Conservation (phyloP, 1,284 basidiomycete species). For the Malassezia nana region DNA sequence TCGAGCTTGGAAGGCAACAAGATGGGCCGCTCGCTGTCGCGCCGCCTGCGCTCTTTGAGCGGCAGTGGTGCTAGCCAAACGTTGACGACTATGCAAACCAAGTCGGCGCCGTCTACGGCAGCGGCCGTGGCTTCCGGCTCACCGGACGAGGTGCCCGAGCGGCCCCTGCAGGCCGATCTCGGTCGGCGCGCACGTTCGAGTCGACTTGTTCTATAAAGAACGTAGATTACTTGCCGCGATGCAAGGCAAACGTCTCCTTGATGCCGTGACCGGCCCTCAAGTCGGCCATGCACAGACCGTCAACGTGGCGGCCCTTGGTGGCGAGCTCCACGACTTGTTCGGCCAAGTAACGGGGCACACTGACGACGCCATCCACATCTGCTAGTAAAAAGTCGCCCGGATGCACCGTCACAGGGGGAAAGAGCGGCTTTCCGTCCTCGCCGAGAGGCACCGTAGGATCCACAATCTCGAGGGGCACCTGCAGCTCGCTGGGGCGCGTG, state of each 20-base stretch:
- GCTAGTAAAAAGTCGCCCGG: slow-evolving; percentile 76
- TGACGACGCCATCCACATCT: slow-evolving; percentile 82
- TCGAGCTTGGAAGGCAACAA: background rate
- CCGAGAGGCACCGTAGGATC: slow-evolving; percentile 25
- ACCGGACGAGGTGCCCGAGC: background rate
- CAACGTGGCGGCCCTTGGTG: slow-evolving; percentile 58
- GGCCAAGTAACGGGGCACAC: slow-evolving; percentile 59
- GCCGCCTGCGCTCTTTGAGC: background rate
- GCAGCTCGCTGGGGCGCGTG: slow-evolving; percentile 68
- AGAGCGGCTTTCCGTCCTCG: slow-evolving; percentile 18
- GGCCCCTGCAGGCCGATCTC: background rate
- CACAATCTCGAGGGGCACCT: slow-evolving; percentile 62
- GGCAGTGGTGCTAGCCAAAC: background rate
- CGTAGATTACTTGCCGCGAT: slow-evolving; percentile 13
- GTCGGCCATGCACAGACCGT: slow-evolving; percentile 66
- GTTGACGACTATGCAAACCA: background rate
- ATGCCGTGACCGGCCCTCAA: slow-evolving; percentile 66
- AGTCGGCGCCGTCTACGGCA: background rate
- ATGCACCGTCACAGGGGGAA: slow-evolving; percentile 56
- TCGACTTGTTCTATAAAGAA: slow-evolving; percentile 5
- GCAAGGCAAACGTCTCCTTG: slow-evolving; percentile 61
- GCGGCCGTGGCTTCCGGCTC: background rate
- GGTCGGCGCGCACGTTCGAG: slow-evolving; percentile 10
- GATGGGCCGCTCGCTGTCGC: background rate
- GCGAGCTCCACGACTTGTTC: slow-evolving; percentile 59